Percentiles rank a stretch among this genome's conserved stretches.
phyloP scores from a whole-genome alignment of 2,329 filamentous ascomycete genomes.

The Sclerotinia minor region DNA sequence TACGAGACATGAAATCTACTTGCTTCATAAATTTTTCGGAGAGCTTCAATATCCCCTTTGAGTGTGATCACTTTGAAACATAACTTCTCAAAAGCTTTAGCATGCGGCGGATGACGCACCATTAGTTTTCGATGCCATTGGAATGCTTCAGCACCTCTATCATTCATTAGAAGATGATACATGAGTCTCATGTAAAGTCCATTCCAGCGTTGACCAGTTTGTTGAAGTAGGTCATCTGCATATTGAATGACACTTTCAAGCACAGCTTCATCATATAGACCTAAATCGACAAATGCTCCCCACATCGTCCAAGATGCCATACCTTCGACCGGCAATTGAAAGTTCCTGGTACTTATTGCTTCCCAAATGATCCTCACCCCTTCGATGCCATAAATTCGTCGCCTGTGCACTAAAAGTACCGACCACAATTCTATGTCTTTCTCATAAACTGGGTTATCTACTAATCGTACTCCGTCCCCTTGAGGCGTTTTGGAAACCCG shows the following conservation, averaged over 20 bases:
- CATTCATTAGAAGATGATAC: slow-evolving; percentile 42
- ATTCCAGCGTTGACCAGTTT: slow-evolving; percentile 42
- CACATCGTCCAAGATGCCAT: slow-evolving; percentile 47
- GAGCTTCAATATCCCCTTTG: slow-evolving; percentile 40
- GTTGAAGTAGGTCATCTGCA: slow-evolving; percentile 45
- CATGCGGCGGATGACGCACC: slow-evolving; percentile 40
- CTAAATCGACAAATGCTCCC: slow-evolving; percentile 47
- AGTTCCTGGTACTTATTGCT: slow-evolving; percentile 42
- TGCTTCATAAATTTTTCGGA: slow-evolving; percentile 47
- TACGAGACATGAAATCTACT: slow-evolving; percentile 47
- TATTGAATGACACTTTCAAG: slow-evolving; percentile 45
- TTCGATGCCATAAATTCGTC: slow-evolving; percentile 44
- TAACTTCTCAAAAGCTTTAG: slow-evolving; percentile 42
- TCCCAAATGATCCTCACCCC: slow-evolving; percentile 49
- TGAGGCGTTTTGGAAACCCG: slow-evolving; percentile 31
- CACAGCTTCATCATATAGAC: slow-evolving; percentile 40
- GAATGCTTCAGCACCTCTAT: slow-evolving; percentile 30
- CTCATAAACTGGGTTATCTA: slow-evolving; percentile 39
- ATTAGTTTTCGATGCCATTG: slow-evolving; percentile 39
- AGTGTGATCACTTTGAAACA: slow-evolving; percentile 38
- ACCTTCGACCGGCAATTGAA: slow-evolving; percentile 46
- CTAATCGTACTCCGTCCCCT: slow-evolving; percentile 31
- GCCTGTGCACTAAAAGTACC: slow-evolving; percentile 44
- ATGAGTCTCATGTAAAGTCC: slow-evolving; percentile 49
- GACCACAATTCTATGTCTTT: slow-evolving; percentile 45